phyloP scores from a whole-genome alignment of 2,329 filamentous ascomycete species.

The Fusarium sp. region DNA sequence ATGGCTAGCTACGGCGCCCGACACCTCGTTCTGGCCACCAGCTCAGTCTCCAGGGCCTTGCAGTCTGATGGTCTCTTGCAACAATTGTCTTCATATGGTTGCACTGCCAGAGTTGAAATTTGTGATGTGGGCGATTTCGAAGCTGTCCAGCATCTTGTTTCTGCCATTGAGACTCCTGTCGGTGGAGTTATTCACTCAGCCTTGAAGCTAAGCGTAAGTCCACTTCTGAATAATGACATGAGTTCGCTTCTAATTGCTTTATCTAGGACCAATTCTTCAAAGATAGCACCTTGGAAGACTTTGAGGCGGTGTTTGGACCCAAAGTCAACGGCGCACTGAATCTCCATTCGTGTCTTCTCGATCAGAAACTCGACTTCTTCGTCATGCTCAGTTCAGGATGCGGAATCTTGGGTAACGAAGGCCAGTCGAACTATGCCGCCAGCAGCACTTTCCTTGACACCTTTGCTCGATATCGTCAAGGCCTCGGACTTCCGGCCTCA shows the following conservation, averaged over 20 bases:
- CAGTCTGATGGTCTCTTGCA: conserved; percentile 39
- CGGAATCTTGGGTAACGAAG: conserved; percentile 41
- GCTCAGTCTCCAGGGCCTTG: conserved; percentile 33
- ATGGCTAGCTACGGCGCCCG: conserved; percentile 46
- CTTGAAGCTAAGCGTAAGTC: conserved; percentile 43
- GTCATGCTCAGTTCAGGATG: conserved; percentile 46
- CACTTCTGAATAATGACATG: background rate
- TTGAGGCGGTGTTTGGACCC: conserved; percentile 39
- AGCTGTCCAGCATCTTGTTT: conserved; percentile 35
- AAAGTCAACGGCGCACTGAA: conserved; percentile 45
- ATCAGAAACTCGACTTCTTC: conserved; percentile 43
- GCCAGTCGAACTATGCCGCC: conserved; percentile 42
- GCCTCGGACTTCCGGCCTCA: conserved; percentile 38
- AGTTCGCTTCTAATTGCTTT: conserved; percentile 13
- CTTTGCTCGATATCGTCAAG: conserved; percentile 42
- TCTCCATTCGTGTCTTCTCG: conserved; percentile 35
- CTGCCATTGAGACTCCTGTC: conserved; percentile 29
- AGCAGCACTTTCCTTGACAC: conserved; percentile 46
- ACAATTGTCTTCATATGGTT: conserved; percentile 43
- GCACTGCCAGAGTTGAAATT: conserved; percentile 41
- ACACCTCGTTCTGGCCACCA: conserved; percentile 41
- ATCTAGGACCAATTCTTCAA: conserved; percentile 41
- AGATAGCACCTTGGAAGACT: conserved; percentile 42
- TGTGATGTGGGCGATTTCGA: conserved; percentile 40
- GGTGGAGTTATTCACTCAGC: conserved; percentile 46